Conservation (phyloP, 2,329 filamentous ascomycete species). For the Curvularia eragrostidis region DNA sequence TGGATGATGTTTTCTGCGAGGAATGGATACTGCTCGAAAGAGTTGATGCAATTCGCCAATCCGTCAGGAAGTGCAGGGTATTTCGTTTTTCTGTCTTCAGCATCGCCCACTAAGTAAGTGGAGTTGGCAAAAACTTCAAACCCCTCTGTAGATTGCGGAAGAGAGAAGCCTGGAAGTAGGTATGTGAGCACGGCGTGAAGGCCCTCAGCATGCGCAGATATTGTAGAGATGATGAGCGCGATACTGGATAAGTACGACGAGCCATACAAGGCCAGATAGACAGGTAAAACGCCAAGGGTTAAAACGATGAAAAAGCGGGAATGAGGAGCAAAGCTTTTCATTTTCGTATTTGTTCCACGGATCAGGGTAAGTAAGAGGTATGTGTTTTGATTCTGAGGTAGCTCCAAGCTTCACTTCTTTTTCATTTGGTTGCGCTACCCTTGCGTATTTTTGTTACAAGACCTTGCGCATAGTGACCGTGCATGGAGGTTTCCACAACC, state of each 20-base stretch:
- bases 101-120: background rate
- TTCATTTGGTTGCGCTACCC: background rate
- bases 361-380: background rate
- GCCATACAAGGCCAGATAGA: background rate
- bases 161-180: background rate
- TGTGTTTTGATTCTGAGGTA: background rate
- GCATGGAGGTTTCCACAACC: background rate
- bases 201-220: background rate
- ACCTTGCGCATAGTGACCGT: background rate
- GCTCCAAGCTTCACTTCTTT: background rate
- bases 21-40: background rate
- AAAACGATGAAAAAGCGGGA: background rate
- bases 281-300: background rate
- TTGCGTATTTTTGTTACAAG: background rate
- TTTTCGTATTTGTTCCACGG: background rate
- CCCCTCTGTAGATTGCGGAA: background rate
- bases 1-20: background rate
- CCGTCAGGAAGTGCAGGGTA: background rate
- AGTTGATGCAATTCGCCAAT: background rate
- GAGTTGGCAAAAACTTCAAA: background rate
- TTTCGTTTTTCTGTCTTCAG: background rate
- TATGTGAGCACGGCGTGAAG: background rate
- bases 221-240: background rate
- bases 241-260: background rate
- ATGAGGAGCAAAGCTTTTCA: background rate